A percentile compares a stretch with the other conserved stretches of the same genome.
Evolutionary conservation across 345 rosid genomes (phyloP).

Genomic region (Microthlaspi erraticum): DNA sequence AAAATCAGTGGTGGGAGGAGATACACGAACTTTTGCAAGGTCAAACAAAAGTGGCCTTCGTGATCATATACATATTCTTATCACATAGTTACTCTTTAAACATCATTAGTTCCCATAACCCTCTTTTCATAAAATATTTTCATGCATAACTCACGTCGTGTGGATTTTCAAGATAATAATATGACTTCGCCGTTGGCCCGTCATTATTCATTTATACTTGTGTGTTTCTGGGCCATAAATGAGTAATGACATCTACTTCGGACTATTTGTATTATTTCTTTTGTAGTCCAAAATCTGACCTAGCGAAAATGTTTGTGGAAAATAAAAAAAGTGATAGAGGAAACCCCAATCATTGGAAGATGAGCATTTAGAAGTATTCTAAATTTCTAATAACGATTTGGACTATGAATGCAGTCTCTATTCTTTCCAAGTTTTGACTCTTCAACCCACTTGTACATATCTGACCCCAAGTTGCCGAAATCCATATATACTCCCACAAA

Average conservation of each 20-base stretch:
- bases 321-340: not conserved
- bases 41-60: slow-evolving; percentile 13
- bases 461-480: slow-evolving; percentile 31
- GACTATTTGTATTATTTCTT: not conserved
- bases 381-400: not conserved
- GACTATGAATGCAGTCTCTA: slow-evolving; percentile 21
- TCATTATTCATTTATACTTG: not conserved
- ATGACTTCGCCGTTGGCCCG: not conserved
- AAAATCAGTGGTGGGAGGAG: not conserved
- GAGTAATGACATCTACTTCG: not conserved
- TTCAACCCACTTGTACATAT: slow-evolving; percentile 26
- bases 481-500: not conserved
- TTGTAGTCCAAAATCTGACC: slow-evolving; percentile 11
- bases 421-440: slow-evolving; percentile 12
- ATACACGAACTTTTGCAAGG: slow-evolving; percentile 9
- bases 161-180: not conserved
- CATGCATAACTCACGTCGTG: not conserved
- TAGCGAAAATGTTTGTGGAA: not conserved
- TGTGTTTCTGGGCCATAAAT: not conserved
- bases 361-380: not conserved
- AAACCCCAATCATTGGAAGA: slow-evolving; percentile 17
- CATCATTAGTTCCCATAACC: not conserved
- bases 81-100: not conserved
- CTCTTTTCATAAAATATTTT: not conserved
- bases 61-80: not conserved